Evolutionary conservation across 2,329 filamentous ascomycete species (phyloP).

Genomic region (Beauveria caledonica): DNA sequence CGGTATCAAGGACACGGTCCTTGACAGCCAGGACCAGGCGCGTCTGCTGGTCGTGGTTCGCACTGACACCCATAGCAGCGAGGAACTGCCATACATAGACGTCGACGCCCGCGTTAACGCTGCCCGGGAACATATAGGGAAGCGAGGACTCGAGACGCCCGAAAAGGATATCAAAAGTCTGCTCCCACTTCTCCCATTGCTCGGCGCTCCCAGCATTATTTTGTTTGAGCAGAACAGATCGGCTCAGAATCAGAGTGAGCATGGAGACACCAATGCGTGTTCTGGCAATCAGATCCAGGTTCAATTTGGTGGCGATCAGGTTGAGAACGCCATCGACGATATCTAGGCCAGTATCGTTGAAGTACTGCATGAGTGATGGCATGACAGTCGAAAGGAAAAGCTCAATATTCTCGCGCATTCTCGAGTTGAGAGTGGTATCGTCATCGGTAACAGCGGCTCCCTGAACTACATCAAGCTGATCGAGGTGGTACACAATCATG

Average conservation of each 20-base stretch:
- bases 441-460: conserved; percentile 67
- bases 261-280: conserved; percentile 85
- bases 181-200: conserved; percentile 75
- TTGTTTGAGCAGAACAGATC: conserved; percentile 88
- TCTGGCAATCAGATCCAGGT: conserved; percentile 74
- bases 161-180: conserved; percentile 80
- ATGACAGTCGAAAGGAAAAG: conserved; percentile 83
- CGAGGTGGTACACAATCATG: conserved; percentile 89
- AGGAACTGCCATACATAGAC: conserved; percentile 98
- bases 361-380: conserved; percentile 79
- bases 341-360: conserved; percentile 82
- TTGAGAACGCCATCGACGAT: conserved; percentile 87
- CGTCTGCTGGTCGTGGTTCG: conserved; percentile 90
- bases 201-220: conserved; percentile 60
- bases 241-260: conserved; percentile 87
- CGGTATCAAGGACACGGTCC: conserved; percentile 95
- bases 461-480: conserved; percentile 82
- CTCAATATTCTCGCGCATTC: conserved; percentile 84
- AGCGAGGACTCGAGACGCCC: conserved; percentile 77
- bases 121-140: conserved; percentile 79
- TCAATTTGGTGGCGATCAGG: conserved; percentile 73
- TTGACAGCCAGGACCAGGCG: conserved; percentile 91
- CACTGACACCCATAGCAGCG: conserved; percentile 87
- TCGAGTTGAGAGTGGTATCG: conserved; percentile 62
- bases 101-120: conserved; percentile 84